Evolutionary conservation across 495 filamentous ascomycete genomes (phyloP).

Genomic region (Thozetella sp.): DNA sequence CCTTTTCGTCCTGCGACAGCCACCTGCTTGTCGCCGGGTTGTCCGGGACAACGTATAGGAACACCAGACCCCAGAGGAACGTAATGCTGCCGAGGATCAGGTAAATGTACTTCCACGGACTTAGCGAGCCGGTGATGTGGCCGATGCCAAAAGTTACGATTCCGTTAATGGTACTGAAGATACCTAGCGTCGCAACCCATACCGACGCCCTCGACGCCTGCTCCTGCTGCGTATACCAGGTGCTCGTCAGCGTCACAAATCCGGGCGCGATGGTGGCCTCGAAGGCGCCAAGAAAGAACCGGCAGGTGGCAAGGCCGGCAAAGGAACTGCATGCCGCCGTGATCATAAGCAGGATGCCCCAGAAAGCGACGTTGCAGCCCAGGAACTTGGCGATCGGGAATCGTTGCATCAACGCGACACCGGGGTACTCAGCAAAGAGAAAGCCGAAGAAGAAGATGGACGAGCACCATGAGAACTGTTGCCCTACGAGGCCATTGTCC

Average conservation of each 20-base stretch:
- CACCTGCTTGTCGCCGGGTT: constrained; percentile 47
- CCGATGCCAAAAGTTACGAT: constrained; percentile 42
- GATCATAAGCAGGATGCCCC: constrained; percentile 42
- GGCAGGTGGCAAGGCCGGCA: constrained; percentile 35
- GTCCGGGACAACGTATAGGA: constrained; percentile 50
- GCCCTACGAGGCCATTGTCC: neutral
- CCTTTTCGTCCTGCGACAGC: constrained; percentile 39
- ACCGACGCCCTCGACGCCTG: constrained; percentile 46
- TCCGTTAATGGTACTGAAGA: constrained; percentile 20
- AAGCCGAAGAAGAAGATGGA: neutral
- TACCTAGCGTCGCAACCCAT: constrained; percentile 46
- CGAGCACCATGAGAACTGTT: neutral
- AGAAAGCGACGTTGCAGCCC: constrained; percentile 40
- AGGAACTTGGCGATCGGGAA: constrained; percentile 60
- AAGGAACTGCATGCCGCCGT: constrained; percentile 40
- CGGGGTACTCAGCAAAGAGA: neutral
- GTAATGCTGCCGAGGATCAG: constrained; percentile 41
- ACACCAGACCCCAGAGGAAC: constrained; percentile 31
- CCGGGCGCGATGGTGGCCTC: constrained; percentile 50
- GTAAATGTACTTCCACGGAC: constrained; percentile 44
- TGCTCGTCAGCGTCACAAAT: constrained; percentile 49
- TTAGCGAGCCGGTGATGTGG: constrained; percentile 32
- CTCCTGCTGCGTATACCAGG: constrained; percentile 51
- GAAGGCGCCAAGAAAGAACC: constrained; percentile 51
- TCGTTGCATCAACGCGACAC: constrained; percentile 10